Conservation (phyloP, 345 rosid genomes). For the Ceriops zippeliana region DNA sequence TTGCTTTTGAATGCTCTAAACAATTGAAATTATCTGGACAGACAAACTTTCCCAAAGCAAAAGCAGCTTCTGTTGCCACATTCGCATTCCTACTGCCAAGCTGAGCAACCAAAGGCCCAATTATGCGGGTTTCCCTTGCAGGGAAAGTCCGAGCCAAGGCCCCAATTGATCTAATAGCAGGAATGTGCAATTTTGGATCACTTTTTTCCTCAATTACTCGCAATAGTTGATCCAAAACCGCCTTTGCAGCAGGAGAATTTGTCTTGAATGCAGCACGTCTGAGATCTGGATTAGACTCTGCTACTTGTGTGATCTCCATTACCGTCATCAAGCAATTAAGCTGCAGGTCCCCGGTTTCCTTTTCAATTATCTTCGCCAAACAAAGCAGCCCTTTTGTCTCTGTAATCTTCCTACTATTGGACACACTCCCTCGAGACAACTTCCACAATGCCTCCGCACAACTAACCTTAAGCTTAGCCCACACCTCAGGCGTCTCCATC, state of each 20-base stretch:
- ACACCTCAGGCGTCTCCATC: constrained; percentile 35
- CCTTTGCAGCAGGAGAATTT: constrained; percentile 60
- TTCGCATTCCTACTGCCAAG: constrained; percentile 31
- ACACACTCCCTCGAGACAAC: constrained; percentile 37
- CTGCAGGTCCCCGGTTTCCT: constrained; percentile 46
- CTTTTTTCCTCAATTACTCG: constrained; percentile 43
- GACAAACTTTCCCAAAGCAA: constrained; percentile 52
- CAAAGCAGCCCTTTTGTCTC: constrained; percentile 58
- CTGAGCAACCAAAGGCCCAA: constrained; percentile 41
- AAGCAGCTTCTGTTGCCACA: constrained; percentile 49
- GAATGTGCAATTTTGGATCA: constrained; percentile 30
- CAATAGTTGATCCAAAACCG: constrained; percentile 52
- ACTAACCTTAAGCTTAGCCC: constrained; percentile 37
- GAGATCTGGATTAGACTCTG: constrained; percentile 48
- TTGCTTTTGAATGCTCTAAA: constrained; percentile 47
- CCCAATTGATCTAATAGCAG: constrained; percentile 49
- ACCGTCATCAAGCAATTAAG: constrained; percentile 48
- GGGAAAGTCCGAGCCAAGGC: constrained; percentile 59
- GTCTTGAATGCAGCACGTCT: constrained; percentile 55
- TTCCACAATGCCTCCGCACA: constrained; percentile 53
- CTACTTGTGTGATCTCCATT: constrained; percentile 45
- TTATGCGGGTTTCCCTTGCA: constrained; percentile 45
- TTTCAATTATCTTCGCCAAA: constrained; percentile 46
- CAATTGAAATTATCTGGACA: constrained; percentile 50
- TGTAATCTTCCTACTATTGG: constrained; percentile 40